Evolutionary conservation across 2,329 filamentous ascomycete species (phyloP).

Genomic region (Calycina marina): DNA sequence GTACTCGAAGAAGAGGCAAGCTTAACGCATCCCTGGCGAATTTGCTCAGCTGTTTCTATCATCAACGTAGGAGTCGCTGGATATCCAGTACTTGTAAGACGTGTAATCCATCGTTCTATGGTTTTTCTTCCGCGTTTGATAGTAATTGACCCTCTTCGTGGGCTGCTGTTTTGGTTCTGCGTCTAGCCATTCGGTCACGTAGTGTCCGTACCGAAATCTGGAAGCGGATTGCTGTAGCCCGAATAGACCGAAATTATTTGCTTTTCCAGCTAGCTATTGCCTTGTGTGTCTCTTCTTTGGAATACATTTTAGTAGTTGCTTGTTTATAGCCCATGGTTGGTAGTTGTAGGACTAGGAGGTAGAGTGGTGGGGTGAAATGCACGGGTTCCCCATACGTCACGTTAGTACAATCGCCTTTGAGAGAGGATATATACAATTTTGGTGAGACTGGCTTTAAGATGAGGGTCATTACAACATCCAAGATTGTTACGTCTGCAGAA

Average conservation of each 20-base stretch:
- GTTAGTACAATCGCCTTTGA: too few species aligned
- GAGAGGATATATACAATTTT: too few species aligned
- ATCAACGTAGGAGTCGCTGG: slow-evolving; percentile 1
- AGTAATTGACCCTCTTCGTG: background rate
- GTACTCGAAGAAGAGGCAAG: background rate
- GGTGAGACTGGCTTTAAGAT: too few species aligned
- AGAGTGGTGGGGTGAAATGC: background rate
- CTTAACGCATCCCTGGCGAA: background rate
- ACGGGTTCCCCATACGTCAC: background rate
- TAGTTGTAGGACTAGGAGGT: background rate
- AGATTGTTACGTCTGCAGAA: background rate
- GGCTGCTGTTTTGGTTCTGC: background rate
- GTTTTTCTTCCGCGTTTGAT: slow-evolving; percentile 1
- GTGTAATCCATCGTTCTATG: slow-evolving; percentile 1
- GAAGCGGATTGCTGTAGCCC: background rate
- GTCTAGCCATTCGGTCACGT: background rate
- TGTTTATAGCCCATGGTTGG: background rate
- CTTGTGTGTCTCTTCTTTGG: background rate
- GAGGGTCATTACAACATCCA: too few species aligned
- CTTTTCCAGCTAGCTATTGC: background rate
- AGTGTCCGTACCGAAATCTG: background rate
- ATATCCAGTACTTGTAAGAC: slow-evolving; percentile 1
- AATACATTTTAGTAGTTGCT: background rate
- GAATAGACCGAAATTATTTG: background rate
- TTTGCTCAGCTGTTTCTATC: background rate